A percentile compares a stretch with the other conserved stretches of the same genome.
Conservation (phyloP, 208 protist genomes). For the Trypanosoma avium region DNA sequence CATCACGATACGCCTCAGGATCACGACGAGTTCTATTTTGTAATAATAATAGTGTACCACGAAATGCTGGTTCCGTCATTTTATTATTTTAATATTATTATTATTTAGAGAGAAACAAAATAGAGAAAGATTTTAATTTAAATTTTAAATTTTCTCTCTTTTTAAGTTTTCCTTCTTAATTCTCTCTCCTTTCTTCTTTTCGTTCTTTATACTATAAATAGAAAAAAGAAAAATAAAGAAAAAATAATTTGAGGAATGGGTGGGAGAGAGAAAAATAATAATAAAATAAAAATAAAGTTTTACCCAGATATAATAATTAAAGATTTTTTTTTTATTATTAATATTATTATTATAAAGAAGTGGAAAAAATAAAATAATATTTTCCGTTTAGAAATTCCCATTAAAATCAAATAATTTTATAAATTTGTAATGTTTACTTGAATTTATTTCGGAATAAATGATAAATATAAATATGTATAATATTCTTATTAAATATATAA, state of each 20-base stretch:
- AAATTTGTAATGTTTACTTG: no score
- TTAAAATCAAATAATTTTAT: no score
- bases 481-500: no score
- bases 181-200: not conserved
- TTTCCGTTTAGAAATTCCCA: no score
- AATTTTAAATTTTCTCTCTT: not conserved
- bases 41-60: constrained; percentile 92
- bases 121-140: not conserved
- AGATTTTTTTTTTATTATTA: not conserved
- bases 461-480: no score
- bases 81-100: not conserved
- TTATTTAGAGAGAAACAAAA: not conserved
- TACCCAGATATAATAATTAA: not conserved
- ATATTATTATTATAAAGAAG: no score
- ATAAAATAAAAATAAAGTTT: constrained; percentile 4
- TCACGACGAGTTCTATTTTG: constrained; percentile 96
- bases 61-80: constrained; percentile 79
- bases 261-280: constrained; percentile 20
- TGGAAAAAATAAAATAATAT: no score
- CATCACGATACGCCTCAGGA: constrained; percentile 94
- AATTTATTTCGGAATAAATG: no score
- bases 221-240: not conserved
- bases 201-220: not conserved
- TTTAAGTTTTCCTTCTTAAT: not conserved
- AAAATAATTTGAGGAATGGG: not conserved